Conservation (phyloP, 2,329 filamentous ascomycete species). For the Sporothrix phasma region DNA sequence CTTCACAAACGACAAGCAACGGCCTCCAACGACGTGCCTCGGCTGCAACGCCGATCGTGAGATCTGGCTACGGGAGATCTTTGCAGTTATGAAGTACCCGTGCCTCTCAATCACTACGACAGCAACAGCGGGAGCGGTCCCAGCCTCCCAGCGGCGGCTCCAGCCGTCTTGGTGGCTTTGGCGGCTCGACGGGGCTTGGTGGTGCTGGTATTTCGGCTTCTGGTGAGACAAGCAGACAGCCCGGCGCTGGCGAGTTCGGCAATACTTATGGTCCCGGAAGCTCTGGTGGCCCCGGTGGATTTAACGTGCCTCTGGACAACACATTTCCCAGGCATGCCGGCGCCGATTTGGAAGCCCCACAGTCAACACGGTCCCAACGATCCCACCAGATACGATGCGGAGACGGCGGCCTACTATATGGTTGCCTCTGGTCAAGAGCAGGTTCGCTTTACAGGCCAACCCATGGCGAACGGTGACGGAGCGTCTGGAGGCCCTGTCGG, state of each 20-base stretch:
- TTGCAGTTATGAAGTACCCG: constrained; percentile 16
- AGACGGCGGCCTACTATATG: background rate
- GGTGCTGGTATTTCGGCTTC: background rate
- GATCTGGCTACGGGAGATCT: constrained; percentile 17
- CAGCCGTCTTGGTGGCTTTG: background rate
- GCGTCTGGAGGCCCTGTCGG: background rate
- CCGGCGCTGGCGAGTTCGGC: background rate
- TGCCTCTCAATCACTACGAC: background rate
- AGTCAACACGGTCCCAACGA: background rate
- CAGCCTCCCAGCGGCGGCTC: background rate
- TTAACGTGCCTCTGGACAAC: background rate
- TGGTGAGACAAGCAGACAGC: background rate
- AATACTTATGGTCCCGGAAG: background rate
- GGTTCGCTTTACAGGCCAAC: background rate
- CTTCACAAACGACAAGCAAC: background rate
- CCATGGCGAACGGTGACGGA: background rate
- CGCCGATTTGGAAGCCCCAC: background rate
- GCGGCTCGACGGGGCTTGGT: background rate
- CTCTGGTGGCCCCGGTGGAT: background rate
- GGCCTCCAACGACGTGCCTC: constrained; percentile 9
- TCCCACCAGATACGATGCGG: background rate
- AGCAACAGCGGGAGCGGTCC: background rate
- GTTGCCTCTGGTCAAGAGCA: background rate
- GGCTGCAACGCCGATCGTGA: constrained; percentile 2
- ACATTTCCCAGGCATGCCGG: background rate